phyloP scores from a whole-genome alignment of 176 grass and related monocot genomes.

The Triticum aestivum region DNA sequence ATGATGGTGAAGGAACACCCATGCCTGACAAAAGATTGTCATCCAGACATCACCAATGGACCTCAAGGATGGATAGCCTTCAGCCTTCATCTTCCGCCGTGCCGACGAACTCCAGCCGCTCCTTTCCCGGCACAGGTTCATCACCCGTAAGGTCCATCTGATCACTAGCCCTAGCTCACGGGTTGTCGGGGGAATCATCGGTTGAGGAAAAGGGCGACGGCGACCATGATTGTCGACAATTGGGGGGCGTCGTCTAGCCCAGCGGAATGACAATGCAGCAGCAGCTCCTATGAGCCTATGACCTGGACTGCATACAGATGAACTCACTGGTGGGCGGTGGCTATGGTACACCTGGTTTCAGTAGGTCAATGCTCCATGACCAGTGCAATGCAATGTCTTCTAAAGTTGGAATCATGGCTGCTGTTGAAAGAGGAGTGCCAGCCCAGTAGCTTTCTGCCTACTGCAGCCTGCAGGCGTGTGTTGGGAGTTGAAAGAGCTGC shows the following conservation, averaged over 20 bases:
- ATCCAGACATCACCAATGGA: conserved; percentile 5
- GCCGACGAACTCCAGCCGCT: conserved; percentile 27
- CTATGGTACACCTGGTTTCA: conserved; percentile 26
- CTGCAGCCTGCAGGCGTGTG: conserved; percentile 34
- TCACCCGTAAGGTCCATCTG: conserved; percentile 26
- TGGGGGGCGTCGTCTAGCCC: neutral
- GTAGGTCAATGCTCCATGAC: conserved; percentile 44
- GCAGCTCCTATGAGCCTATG: conserved; percentile 38
- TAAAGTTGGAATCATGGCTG: conserved; percentile 46
- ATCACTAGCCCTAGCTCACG: conserved; percentile 24
- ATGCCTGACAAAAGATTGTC: conserved; percentile 4
- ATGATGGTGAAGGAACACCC: conserved; percentile 29
- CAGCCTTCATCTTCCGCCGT: neutral
- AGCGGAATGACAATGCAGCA: neutral
- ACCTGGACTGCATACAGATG: conserved; percentile 6
- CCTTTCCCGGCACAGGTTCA: conserved; percentile 18
- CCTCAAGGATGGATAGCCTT: conserved; percentile 19
- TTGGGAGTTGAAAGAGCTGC: conserved; percentile 3
- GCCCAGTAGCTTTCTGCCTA: conserved; percentile 27
- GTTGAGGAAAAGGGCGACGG: neutral
- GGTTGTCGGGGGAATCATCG: conserved; percentile 3
- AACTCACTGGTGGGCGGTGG: conserved; percentile 22
- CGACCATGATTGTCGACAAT: conserved; percentile 25
- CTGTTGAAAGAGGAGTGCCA: conserved; percentile 34
- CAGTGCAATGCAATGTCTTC: conserved; percentile 32